Base-by-base conservation (phyloP, 768 basidiomycete genomes). In the Boletus sp. region DNA sequence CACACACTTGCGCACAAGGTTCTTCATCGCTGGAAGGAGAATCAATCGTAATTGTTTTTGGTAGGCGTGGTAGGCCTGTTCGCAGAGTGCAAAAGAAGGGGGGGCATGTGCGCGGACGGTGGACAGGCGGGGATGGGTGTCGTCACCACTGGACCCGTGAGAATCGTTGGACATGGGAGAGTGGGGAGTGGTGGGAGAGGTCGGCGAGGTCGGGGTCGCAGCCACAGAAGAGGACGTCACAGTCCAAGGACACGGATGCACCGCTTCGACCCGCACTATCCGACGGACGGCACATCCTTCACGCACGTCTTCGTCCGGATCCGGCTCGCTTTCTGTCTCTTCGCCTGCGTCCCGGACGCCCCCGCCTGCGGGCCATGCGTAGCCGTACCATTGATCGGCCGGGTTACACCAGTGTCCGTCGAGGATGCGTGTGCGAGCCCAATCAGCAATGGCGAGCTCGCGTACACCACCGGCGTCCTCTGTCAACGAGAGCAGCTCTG, bases 391-490 rank as follows among this genome's bases (percentile, higher is more conserved):
- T 43, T 82, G 75, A 65, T 91, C 89, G 0, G 83, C 85, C 10
- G 88, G 89, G 47, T 79, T 85, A 41, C 84, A 69, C 88, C 89
- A 91, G 60, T 83, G 78, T 3, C 89, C 89, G 51, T 91, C 88
- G 19, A 90, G 69, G 45, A 91, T 84, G 44, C 88, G 72, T 21
- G 75, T 77, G 33, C 89, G 76, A 6, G 85, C 85, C 86, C 87
- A 90, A 58, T 88, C 87, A 13, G 78, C 75, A 49, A 90, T 71
- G 1, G 89, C 86, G 41, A 90, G 71, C 19, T 78, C 77, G 29
- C 73, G 71, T 27, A 80, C 73, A 23, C 75, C 74, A 10, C 72
- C 72, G 1, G 75, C 72, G 34, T 80, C 77, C 59, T 81, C 80
- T 9, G 77, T 77, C 54, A 77, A 59, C 0, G 74, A 72, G 33